Evolutionary conservation across 192 early-diverging fungal genomes (phyloP).

Genomic region (Rhizophagus clarus): DNA sequence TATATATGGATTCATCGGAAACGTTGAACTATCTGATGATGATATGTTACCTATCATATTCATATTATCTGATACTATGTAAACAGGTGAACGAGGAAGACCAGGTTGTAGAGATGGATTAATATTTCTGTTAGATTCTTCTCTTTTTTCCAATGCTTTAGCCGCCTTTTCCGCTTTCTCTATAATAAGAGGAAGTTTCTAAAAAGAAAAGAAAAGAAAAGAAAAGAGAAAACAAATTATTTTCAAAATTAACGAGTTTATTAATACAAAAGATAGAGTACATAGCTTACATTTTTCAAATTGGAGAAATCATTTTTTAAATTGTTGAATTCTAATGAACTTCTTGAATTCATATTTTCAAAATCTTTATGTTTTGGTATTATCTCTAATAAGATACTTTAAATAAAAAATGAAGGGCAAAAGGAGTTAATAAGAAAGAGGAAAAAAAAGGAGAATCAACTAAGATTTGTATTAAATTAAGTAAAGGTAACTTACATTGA

Average conservation of each 20-base stretch:
- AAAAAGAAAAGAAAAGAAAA: not conserved
- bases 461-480: not conserved
- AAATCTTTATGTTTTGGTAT: constrained; percentile 2
- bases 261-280: not conserved
- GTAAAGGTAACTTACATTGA: not conserved
- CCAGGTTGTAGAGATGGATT: not conserved
- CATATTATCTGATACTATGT: constrained; percentile 6
- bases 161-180: not conserved
- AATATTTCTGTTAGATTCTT: not conserved
- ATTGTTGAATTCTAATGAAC: not conserved
- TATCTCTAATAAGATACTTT: constrained; percentile 20
- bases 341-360: not conserved
- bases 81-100: constrained; percentile 11
- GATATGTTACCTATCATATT: constrained; percentile 12
- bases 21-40: not conserved
- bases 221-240: not conserved
- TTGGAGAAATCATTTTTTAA: not conserved
- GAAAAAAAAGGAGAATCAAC: too few species aligned
- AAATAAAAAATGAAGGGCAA: too few species aligned
- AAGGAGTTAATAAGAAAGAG: too few species aligned
- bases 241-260: not conserved
- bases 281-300: not conserved
- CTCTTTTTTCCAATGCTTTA: not conserved
- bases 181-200: not conserved
- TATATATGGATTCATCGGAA: not conserved